Evolutionary conservation across 495 filamentous ascomycete genomes (phyloP), one percentile per base, ranked within the genome.

Genomic region (Trichoderma reesei): DNA sequence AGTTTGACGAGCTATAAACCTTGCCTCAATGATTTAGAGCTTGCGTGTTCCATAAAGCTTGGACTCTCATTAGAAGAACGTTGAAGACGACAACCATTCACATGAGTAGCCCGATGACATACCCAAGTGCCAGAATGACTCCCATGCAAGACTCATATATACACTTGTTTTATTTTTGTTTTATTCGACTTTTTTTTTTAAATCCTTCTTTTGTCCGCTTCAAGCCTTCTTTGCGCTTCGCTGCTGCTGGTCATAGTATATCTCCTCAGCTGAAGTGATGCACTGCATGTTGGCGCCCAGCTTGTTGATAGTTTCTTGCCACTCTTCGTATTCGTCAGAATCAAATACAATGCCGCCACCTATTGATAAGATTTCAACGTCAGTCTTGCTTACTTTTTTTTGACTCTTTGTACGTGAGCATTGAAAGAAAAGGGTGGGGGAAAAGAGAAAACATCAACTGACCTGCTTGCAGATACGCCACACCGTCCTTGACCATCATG

Each of bases 341-440:
- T 98, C 94, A 73, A 94, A 96, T 26, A 98, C 94, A 70, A 98
- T 98, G 16, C 94, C 94, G 46, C 94, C 94, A n/a, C 91, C 90
- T 84, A 60, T 59, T n/a, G n/a, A n/a, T 1, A 33, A 42, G 34
- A 26, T 6, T 59, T 14, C 39, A 61, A 41, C 1, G 16, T 41
- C 41, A 63, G 61, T 20, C 8, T 48, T 63, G 5, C 16, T 48
- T n/a, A 14, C 20, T 20, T 41, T 46, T 39, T 37, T 60, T n/a
- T n/a, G n/a, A n/a, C n/a, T n/a, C n/a, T n/a, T n/a, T n/a, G n/a
- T n/a, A n/a, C n/a, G n/a, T n/a, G n/a, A n/a, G n/a, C n/a, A n/a
- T n/a, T n/a, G n/a, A n/a, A n/a, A n/a, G n/a, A n/a, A n/a, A n/a
- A n/a, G n/a, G n/a, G n/a, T n/a, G n/a, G 34, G 48, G 41, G 66